Evolutionary conservation across 176 grass and related monocot genomes (phyloP).

Genomic region (Tillandsia fasciculata): DNA sequence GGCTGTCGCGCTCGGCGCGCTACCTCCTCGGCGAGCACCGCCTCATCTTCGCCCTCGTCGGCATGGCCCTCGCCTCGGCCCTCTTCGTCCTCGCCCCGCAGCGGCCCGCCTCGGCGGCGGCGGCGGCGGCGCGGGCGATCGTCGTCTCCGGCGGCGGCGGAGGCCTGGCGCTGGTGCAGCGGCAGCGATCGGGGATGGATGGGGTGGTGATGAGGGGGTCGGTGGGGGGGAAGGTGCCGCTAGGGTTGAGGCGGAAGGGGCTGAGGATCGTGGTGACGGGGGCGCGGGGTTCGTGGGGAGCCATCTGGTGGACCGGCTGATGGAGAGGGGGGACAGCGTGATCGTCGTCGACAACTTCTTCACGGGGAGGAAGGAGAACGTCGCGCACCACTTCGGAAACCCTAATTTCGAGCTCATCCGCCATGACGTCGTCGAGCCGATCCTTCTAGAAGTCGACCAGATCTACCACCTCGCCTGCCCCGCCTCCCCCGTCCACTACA

Average conservation of each 20-base stretch:
- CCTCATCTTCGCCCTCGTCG: conserved; percentile 42
- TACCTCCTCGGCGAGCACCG: conserved; percentile 65
- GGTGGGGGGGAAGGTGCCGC: conserved; percentile 44
- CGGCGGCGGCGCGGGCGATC: conserved; percentile 15
- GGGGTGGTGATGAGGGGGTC: not conserved
- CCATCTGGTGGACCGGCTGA: conserved; percentile 72
- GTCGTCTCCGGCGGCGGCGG: conserved; percentile 1
- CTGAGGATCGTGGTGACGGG: conserved; percentile 53
- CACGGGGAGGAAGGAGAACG: conserved; percentile 78
- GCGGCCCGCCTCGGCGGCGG: conserved; percentile 2
- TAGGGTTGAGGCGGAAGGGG: conserved; percentile 53
- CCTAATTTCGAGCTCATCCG: conserved; percentile 71
- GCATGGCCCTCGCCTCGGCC: conserved; percentile 44
- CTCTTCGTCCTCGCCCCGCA: conserved; percentile 28
- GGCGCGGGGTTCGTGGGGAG: conserved; percentile 86
- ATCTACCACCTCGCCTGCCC: conserved; percentile 97
- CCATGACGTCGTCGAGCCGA: conserved; percentile 85
- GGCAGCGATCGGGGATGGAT: conserved; percentile 8
- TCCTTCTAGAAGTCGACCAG: conserved; percentile 92
- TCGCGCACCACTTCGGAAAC: conserved; percentile 60
- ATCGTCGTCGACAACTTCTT: conserved; percentile 95
- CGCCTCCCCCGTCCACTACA: conserved; percentile 91
- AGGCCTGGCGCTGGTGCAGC: not conserved
- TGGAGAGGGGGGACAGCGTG: conserved; percentile 65
- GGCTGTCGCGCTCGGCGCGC: conserved; percentile 20